Conservation (phyloP, 2,329 filamentous ascomycete species). For the Pseudogymnoascus sp. region DNA sequence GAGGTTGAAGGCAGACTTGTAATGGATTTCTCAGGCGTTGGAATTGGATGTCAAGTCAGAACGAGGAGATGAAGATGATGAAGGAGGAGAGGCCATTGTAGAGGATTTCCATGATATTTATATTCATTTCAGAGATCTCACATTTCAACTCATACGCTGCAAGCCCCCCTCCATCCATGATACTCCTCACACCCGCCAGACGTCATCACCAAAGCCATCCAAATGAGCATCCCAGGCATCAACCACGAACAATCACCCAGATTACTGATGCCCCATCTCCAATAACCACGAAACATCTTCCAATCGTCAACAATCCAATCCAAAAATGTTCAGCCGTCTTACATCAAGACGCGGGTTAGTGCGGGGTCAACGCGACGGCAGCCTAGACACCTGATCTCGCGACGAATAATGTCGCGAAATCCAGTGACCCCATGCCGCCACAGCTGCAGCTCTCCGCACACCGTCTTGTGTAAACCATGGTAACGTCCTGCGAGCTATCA, state of each 20-base stretch:
- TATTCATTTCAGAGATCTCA: background rate
- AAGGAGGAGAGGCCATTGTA: background rate
- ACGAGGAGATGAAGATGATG: background rate
- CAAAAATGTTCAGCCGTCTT: background rate
- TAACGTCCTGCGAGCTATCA: background rate
- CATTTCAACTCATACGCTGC: background rate
- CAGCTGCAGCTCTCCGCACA: background rate
- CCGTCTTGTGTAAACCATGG: background rate
- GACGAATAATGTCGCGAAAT: constrained; percentile 3
- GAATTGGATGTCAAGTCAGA: background rate
- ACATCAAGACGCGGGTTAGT: background rate
- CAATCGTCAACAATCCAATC: background rate
- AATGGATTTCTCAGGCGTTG: background rate
- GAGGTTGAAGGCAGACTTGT: background rate
- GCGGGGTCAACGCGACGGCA: background rate
- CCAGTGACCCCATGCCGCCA: background rate
- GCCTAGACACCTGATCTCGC: background rate
- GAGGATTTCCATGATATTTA: background rate
- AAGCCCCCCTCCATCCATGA: background rate
- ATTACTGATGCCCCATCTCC: background rate
- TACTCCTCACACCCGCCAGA: background rate
- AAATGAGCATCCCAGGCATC: background rate
- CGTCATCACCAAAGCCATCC: background rate
- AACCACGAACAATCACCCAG: background rate
- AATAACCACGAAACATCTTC: background rate